Percentiles rank a stretch among this genome's conserved stretches.
Evolutionary conservation across 108 stramenopile species (phyloP).

Genomic region (Fistulifera solaris): DNA sequence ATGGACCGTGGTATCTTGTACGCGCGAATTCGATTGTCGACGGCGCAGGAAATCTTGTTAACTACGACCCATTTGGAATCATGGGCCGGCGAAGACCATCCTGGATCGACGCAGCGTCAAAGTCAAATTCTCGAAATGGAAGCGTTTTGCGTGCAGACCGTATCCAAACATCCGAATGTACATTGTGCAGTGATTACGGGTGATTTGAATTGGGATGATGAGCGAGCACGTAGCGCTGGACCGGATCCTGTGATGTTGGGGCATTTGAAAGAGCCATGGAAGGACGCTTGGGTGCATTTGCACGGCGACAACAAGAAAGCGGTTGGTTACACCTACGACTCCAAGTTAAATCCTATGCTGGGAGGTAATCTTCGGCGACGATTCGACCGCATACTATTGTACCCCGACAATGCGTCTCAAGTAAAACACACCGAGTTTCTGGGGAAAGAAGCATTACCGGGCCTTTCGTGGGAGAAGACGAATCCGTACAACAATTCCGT

Average conservation of each 20-base stretch:
- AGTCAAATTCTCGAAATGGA: constrained; percentile 25
- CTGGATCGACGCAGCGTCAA: constrained; percentile 32
- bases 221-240: constrained; percentile 22
- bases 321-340: constrained; percentile 50
- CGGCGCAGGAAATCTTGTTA: constrained; percentile 10
- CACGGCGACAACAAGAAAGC: constrained; percentile 6
- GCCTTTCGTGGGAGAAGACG: constrained; percentile 30
- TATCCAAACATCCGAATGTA: constrained; percentile 15
- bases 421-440: constrained; percentile 14
- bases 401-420: not conserved
- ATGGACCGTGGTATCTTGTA: constrained; percentile 46
- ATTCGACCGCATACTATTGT: constrained; percentile 40
- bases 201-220: constrained; percentile 71
- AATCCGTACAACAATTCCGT: constrained; percentile 25
- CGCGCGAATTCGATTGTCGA: constrained; percentile 9
- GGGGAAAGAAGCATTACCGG: constrained; percentile 31
- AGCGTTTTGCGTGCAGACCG: constrained; percentile 23
- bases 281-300: constrained; percentile 27
- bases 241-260: constrained; percentile 19
- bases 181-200: constrained; percentile 37
- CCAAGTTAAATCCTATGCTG: constrained; percentile 47
- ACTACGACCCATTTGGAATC: constrained; percentile 59
- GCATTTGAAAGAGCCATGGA: constrained; percentile 20
- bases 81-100: constrained; percentile 11
- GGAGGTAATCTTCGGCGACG: constrained; percentile 37